Conservation (phyloP, 495 filamentous ascomycete species). For the Aspergillus campestris region DNA sequence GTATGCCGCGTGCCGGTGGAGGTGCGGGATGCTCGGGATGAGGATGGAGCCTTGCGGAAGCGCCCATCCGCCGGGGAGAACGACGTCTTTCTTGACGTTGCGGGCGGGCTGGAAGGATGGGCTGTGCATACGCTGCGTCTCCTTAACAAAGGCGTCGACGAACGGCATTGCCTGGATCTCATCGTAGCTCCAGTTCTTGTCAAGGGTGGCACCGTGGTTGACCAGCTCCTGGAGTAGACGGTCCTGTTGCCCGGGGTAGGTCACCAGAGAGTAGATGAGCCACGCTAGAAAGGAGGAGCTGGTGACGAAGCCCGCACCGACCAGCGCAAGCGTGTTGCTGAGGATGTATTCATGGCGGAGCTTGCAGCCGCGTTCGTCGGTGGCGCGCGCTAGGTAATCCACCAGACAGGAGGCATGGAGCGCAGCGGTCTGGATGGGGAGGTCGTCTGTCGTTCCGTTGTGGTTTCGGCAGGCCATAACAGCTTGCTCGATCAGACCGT, state of each 20-base stretch:
- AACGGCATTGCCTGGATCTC: conserved; percentile 23
- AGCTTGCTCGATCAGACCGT: too few species aligned
- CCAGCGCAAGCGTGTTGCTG: too few species aligned
- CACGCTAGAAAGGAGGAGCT: conserved; percentile 28
- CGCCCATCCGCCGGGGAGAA: conserved; percentile 47
- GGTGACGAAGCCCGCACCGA: too few species aligned
- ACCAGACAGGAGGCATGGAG: too few species aligned
- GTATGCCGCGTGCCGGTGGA: conserved; percentile 41
- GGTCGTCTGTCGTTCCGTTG: too few species aligned
- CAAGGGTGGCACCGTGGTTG: conserved; percentile 30
- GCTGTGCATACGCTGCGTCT: conserved; percentile 47
- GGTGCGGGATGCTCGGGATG: conserved; percentile 37
- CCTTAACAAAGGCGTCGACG: conserved; percentile 48
- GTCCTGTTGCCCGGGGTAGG: conserved; percentile 43
- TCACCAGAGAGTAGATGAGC: conserved; percentile 41
- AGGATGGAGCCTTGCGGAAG: conserved; percentile 36
- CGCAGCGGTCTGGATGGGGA: too few species aligned
- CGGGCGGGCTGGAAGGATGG: conserved; percentile 46
- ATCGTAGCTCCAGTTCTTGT: too few species aligned
- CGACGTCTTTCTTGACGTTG: conserved; percentile 38
- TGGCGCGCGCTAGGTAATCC: too few species aligned
- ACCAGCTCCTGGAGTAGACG: conserved; percentile 44
- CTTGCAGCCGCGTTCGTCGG: too few species aligned
- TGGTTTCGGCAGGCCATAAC: too few species aligned
- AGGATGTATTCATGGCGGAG: too few species aligned